Base-by-base conservation (phyloP, 2,329 filamentous ascomycete species). In the Ophiostoma perfectum region DNA sequence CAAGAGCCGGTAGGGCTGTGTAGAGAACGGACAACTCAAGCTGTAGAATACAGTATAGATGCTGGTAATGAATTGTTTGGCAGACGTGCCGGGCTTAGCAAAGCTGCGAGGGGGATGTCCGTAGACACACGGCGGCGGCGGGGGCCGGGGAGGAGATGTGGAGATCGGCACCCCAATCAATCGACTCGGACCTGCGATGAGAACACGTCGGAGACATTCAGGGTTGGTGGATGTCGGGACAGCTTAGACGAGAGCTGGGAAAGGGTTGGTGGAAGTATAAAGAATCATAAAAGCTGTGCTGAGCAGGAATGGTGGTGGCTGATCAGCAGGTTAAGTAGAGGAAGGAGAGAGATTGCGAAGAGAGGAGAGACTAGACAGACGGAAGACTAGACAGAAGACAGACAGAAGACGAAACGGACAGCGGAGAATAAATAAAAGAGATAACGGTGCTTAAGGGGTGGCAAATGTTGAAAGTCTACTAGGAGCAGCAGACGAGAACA, bases 91-190 rank as follows among this genome's bases (percentile, higher is more conserved):
- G 44, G 64, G 45, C 44, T 14, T 45, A 62, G 5, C 4, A 36
- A 12, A 41, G 63, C 2, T 38, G 62, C 9, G 62, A 18, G 8
- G 36, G 18, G 45, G n/a, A 42, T 14, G 38, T 66, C 44, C 55
- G 44, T 18, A 16, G 38, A 45, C 16, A 66, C 41, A 27, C 27
- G 55, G 58, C 55, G 4, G 16, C 6, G 8, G 63, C 55, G 45
- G 42, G 42, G 65, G 42, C 41, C 12, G 69, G 67, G 66, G 38
- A 44, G 39, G 65, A 45, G 41, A 60, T 65, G 45, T 67, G 67
- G 68, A 47, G 49, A 69, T 67, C 66, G 66, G 71, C 72, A 65
- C 72, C 73, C 74, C 73, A 73, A 72, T 75, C 73, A 68, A 74
- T 72, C 68, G 73, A 73, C 70, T 68, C 71, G 70, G 71, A 68